These are phyloP conservation scores for Aspergillus aculeatus DNA, from an alignment of 2,329 filamentous ascomycete species.

Conservation along the genomic window DNA sequence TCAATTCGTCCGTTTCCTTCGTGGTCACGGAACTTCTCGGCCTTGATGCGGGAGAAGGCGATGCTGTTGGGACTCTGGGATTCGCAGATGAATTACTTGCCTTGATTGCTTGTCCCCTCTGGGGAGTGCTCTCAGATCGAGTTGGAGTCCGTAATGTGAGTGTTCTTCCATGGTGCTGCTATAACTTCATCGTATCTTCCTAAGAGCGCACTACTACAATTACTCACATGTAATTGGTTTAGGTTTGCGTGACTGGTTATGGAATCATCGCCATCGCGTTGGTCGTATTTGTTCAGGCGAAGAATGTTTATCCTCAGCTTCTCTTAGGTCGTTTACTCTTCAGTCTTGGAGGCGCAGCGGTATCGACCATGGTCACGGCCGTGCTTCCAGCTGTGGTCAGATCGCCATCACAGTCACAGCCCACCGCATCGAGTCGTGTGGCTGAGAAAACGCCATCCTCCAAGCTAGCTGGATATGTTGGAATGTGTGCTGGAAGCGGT, in stretches of 20 bases:
- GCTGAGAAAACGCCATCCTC: constrained; percentile 48
- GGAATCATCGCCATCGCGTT: constrained; percentile 74
- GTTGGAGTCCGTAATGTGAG: constrained; percentile 50
- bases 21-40: constrained; percentile 64
- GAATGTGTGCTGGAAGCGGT: constrained; percentile 87
- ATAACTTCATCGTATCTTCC: neutral
- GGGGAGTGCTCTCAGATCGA: constrained; percentile 51
- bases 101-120: constrained; percentile 48
- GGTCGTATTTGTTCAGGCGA: constrained; percentile 78
- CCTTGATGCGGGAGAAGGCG: constrained; percentile 54
- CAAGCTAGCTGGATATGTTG: constrained; percentile 81
- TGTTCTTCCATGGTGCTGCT: constrained; percentile 2
- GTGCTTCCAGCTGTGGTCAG: constrained; percentile 72
- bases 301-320: constrained; percentile 84
- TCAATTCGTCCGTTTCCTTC: constrained; percentile 64
- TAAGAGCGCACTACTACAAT: neutral
- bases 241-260: constrained; percentile 71
- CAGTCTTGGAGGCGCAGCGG: constrained; percentile 85
- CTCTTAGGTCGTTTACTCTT: constrained; percentile 82
- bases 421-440: constrained; percentile 7
- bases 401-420: constrained; percentile 27
- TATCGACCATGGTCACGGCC: constrained; percentile 97
- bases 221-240: constrained; percentile 4
- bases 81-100: constrained; percentile 52
- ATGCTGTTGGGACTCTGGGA: constrained; percentile 58